Base-by-base conservation (phyloP, 2,329 filamentous ascomycete species). In the Ceratocystis alfenasii region DNA sequence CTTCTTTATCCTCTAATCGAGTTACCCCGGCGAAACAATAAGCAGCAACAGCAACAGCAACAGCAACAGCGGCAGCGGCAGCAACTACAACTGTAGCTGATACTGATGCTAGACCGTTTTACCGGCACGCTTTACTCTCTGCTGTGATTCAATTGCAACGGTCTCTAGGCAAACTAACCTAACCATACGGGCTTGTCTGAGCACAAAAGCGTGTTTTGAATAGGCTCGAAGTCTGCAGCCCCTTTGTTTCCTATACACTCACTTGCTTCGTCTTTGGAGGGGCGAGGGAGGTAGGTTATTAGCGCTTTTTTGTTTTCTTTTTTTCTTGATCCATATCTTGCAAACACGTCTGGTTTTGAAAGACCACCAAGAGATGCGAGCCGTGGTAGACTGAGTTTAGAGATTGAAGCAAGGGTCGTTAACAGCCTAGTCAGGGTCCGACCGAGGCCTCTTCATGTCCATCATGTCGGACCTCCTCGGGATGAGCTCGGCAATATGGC, bases 111-210 rank as follows among this genome's bases (percentile, higher is more conserved):
- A 33, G 30, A 0, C 30, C 36, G 8, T 41, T 3, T 41, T 41
- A 41, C 36, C 36, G 10, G 36, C 36, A 3, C 10, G 10, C 8
- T 1, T 41, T 12, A 15, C 2, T 12, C 36, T 41, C 17, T 36
- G 5, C 28, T 33, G 5, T n/a, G n/a, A 20, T 36, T 8, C 2
- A 12, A 20, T 8, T 59, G 55, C 28, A 59, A 59, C 55, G 22
- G 28, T 36, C 28, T 59, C 28, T 5, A 36, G 55, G 33, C 28
- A 59, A 28, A 1, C 30, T 1, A 36, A 4, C 30, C 30, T 4
- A 36, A 36, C 25, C 30, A 36, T 20, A 59, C 28, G 55, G 28
- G 55, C 55, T 59, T 59, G 55, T 59, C 55, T 59, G 55, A 59
- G 55, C 15, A 36, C 55, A 59, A 36, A 30, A 59, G 55, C 2